A percentile compares a stretch with the other conserved stretches of the same genome.
Evolutionary conservation across 2,329 filamentous ascomycete species (phyloP).

Genomic region (Phaeosphaeria sp.): DNA sequence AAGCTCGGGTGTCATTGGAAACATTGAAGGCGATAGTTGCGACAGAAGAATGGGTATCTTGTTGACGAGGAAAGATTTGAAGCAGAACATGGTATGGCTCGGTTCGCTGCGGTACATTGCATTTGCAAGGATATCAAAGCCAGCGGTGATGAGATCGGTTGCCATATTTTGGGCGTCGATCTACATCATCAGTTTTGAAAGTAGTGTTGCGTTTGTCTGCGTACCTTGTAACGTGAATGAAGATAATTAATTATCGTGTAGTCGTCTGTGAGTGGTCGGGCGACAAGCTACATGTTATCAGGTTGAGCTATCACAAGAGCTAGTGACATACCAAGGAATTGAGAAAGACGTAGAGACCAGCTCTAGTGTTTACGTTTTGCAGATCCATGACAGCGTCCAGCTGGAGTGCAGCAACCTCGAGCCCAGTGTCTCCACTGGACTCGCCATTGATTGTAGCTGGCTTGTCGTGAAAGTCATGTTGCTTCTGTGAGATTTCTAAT

Average conservation of each 20-base stretch:
- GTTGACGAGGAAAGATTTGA: constrained; percentile 87
- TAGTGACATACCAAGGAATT: constrained; percentile 71
- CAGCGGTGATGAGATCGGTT: constrained; percentile 82
- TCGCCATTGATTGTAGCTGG: constrained; percentile 54
- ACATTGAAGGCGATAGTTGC: constrained; percentile 63
- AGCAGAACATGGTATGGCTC: constrained; percentile 67
- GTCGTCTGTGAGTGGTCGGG: constrained; percentile 84
- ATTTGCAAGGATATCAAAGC: constrained; percentile 89
- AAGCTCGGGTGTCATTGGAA: constrained; percentile 66
- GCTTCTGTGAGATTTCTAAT: constrained; percentile 49
- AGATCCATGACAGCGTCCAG: constrained; percentile 68
- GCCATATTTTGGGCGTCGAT: constrained; percentile 79
- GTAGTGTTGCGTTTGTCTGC: background rate
- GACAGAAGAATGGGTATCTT: constrained; percentile 68
- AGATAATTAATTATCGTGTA: constrained; percentile 78
- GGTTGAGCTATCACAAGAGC: constrained; percentile 6
- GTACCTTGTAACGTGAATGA: constrained; percentile 81
- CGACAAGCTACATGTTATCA: constrained; percentile 70
- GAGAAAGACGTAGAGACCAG: constrained; percentile 84
- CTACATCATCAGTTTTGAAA: constrained; percentile 52
- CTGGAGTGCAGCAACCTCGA: constrained; percentile 55
- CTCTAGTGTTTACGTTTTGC: constrained; percentile 75
- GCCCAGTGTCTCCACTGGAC: constrained; percentile 41
- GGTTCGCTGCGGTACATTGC: constrained; percentile 75
- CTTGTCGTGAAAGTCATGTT: constrained; percentile 51